Conservation (phyloP, 768 basidiomycete genomes). For the Artomyces pyxidatus region DNA sequence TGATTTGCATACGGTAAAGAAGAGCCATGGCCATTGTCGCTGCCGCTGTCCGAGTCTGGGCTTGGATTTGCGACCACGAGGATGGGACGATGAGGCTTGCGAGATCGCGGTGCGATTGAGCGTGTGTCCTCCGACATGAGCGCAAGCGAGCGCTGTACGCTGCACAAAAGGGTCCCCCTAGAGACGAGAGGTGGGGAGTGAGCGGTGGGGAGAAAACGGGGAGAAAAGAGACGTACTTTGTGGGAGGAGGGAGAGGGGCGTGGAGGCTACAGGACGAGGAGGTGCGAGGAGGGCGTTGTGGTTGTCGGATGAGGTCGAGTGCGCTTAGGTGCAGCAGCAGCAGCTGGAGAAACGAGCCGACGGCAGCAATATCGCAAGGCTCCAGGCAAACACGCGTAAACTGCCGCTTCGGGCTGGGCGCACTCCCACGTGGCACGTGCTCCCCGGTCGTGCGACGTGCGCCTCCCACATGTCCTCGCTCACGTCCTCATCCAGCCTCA, state of each 20-base stretch:
- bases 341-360: background rate
- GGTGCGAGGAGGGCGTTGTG: slow-evolving; percentile 4
- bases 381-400: background rate
- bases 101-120: slow-evolving; percentile 26
- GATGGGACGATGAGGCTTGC: slow-evolving; percentile 26
- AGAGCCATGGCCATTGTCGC: slow-evolving; percentile 25
- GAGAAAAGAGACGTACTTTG: background rate
- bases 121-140: slow-evolving; percentile 57
- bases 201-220: slow-evolving; percentile 3
- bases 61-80: slow-evolving; percentile 58
- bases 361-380: background rate
- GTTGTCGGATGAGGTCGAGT: background rate
- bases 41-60: slow-evolving; percentile 36
- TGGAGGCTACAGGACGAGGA: background rate
- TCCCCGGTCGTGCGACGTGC: background rate
- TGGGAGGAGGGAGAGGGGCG: background rate
- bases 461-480: background rate
- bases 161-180: background rate
- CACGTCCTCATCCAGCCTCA: too few species aligned
- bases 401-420: background rate
- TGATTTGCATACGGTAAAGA: slow-evolving; percentile 15
- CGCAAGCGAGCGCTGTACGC: too few species aligned
- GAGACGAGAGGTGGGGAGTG: background rate
- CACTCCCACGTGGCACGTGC: background rate
- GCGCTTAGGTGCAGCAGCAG: background rate